These are phyloP conservation scores for Iris macrosiphon DNA, from an alignment of 106 monocot genomes.

Conservation along the genomic window DNA sequence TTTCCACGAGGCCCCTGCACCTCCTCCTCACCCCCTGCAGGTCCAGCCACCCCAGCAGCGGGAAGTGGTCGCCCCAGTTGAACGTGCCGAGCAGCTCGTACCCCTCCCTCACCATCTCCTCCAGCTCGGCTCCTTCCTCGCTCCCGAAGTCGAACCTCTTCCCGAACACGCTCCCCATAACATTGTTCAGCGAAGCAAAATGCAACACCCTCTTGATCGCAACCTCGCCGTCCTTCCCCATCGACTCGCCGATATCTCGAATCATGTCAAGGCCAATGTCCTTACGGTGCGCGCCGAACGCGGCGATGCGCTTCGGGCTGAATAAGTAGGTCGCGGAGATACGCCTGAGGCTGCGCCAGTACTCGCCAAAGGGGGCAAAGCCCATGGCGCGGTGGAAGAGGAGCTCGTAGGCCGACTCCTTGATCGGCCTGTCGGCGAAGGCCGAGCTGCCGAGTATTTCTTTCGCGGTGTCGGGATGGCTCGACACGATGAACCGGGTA, in stretches of 20 bases:
- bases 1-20: constrained; percentile 13
- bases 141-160: constrained; percentile 23
- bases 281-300: constrained; percentile 7
- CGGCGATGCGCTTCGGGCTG: constrained; percentile 12
- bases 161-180: constrained; percentile 36
- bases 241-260: constrained; percentile 3
- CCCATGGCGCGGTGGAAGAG: constrained; percentile 38
- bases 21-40: constrained; percentile 22
- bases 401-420: constrained; percentile 32
- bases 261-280: constrained; percentile 12
- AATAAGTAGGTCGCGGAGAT: constrained; percentile 27
- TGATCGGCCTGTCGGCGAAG: constrained; percentile 28
- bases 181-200: constrained; percentile 27
- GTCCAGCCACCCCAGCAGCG: constrained; percentile 19
- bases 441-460: constrained; percentile 29
- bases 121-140: constrained; percentile 17
- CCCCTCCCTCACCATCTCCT: constrained; percentile 27
- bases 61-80: constrained; percentile 39
- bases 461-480: constrained; percentile 34
- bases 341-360: constrained; percentile 23
- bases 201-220: constrained; percentile 18
- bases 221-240: constrained; percentile 16
- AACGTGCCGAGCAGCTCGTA: constrained; percentile 27
- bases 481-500: constrained; percentile 32
- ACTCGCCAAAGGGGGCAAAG: constrained; percentile 33